These are phyloP conservation scores for Candida easanensis DNA, from an alignment of 805 yeast genomes.

Conservation along the genomic window DNA sequence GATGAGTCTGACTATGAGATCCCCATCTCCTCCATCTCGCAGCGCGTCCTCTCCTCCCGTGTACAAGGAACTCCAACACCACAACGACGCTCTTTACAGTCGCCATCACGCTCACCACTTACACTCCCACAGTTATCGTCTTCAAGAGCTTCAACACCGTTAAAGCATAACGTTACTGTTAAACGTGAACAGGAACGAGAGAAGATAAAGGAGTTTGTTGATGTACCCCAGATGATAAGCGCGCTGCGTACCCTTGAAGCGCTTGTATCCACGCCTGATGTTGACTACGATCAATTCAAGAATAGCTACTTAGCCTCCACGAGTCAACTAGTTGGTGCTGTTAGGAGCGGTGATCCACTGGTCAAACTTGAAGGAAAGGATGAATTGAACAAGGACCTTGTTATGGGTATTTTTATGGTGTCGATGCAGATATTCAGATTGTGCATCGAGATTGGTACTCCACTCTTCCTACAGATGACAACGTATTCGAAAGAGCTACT, in stretches of 20 bases:
- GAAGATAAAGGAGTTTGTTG: conserved; percentile 15
- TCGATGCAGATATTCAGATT: conserved; percentile 12
- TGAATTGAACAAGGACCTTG: conserved; percentile 8
- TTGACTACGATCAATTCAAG: conserved; percentile 7
- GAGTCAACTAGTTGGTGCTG: conserved; percentile 6
- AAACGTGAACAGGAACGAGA: background rate
- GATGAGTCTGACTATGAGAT: conserved; percentile 18
- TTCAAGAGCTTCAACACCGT: background rate
- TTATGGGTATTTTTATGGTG: conserved; percentile 13
- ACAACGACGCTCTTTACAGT: background rate
- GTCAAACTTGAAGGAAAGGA: background rate
- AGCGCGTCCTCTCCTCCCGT: conserved; percentile 8
- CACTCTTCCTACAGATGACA: conserved; percentile 1
- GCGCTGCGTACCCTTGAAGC: conserved; percentile 11
- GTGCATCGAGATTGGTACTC: conserved; percentile 13
- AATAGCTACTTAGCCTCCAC: conserved; percentile 6
- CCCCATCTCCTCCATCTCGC: conserved; percentile 10
- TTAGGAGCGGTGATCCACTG: background rate
- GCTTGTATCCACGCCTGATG: conserved; percentile 5
- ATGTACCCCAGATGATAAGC: conserved; percentile 7
- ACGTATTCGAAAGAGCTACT: conserved; percentile 4
- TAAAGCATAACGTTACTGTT: background rate
- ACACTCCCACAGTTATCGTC: background rate
- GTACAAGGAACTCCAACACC: background rate
- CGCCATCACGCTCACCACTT: background rate